Conservation (phyloP, 2,329 filamentous ascomycete species). For the Claviceps purpurea region DNA sequence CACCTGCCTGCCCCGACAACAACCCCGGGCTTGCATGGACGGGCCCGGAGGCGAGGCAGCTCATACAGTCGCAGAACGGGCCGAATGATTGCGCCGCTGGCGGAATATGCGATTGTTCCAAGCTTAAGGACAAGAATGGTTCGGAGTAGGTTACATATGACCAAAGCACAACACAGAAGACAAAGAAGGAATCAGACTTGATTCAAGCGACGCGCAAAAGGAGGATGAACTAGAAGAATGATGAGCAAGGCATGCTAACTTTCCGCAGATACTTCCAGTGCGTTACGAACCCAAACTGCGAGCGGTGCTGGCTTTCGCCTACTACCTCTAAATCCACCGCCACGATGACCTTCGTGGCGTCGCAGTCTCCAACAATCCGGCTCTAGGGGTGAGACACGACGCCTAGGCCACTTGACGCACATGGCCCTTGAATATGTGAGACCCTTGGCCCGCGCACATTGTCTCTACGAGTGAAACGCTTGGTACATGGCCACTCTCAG, state of each 20-base stretch:
- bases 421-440: too few relatives aligned
- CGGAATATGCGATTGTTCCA: slow-evolving; percentile 15
- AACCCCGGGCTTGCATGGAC: too few relatives aligned
- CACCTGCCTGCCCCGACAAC: background rate
- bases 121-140: slow-evolving; percentile 15
- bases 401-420: too few relatives aligned
- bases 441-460: too few relatives aligned
- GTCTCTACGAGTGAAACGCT: too few relatives aligned
- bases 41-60: background rate
- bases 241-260: too few relatives aligned
- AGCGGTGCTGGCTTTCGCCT: slow-evolving; percentile 9
- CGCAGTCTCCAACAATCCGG: too few relatives aligned
- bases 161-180: background rate
- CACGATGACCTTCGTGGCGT: background rate
- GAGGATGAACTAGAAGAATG: background rate
- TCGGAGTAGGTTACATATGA: slow-evolving; percentile 13
- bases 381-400: too few relatives aligned
- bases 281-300: slow-evolving; percentile 19
- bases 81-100: too few relatives aligned
- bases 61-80: background rate
- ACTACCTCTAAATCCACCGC: background rate
- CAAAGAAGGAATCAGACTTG: too few relatives aligned
- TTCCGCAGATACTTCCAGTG: slow-evolving; percentile 21
- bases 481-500: too few relatives aligned
- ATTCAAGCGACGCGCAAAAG: too few relatives aligned